Base-by-base conservation (phyloP, 106 monocot species). In the Dioscorea dumetorum region DNA sequence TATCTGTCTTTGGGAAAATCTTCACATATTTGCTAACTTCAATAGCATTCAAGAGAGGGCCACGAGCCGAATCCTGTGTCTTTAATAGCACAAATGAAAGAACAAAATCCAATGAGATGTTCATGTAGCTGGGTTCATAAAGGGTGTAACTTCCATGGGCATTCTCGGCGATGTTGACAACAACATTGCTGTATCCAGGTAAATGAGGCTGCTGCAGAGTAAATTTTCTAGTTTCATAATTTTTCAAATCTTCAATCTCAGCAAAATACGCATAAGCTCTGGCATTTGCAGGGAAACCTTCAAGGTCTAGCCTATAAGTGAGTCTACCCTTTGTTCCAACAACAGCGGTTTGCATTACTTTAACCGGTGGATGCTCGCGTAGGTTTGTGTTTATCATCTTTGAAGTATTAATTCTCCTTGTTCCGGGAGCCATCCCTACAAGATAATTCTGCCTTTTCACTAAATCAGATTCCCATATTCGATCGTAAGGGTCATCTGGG, bases 261-360 rank as follows among this genome's bases (percentile, higher is more conserved):
- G 83, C 83, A 50, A 84, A 69, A 61, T 79, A 84, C 20, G 79
- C 72, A 70, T 68, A 79, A 72, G 83, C 83, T 59, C 83, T 63
- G 33, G 79, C 83, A 61, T 79, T 79, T 41, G 70, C 83, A 5
- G 83, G 83, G 57, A 84, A 84, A 20, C 76, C 79, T 22, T 84
- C 75, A 24, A 84, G 75, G 48, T 84, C 72, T 61, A 84, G 49
- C 32, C 83, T 71, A 53, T 79, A 84, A 12, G 75, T 64, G 11
- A 84, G 51, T 17, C 58, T 79, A 63, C 79, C 83, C 31, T 64
- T 76, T 24, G 63, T 76, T 60, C 83, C 83, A 60, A 84, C 76
- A 0, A 80, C 69, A 60, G 83, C 83, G 13, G 83, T 84, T 61
- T 84, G 79, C 83, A 84, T 84, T 9, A 84, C 83, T 63, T 84